A percentile compares a stretch with the other conserved stretches of the same genome.
Conservation (phyloP, 495 filamentous ascomycete species). For the Podospora australis region DNA sequence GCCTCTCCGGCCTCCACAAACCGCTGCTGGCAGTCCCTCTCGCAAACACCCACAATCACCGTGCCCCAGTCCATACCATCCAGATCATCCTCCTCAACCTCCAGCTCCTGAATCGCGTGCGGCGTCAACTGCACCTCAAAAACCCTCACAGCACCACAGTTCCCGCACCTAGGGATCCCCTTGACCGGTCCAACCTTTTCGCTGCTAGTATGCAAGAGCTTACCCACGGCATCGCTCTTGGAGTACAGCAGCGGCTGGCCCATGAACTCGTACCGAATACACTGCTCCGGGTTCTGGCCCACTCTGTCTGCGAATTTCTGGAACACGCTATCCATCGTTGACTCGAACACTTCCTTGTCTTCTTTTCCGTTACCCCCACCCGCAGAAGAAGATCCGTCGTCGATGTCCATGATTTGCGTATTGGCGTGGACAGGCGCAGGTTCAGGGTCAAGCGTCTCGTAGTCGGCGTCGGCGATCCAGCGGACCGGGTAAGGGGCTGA, state of each 20-base stretch:
- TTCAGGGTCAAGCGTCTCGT: slow-evolving; percentile 68
- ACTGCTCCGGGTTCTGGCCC: slow-evolving; percentile 87
- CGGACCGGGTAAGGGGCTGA: slow-evolving; percentile 66
- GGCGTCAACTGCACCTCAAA: slow-evolving; percentile 86
- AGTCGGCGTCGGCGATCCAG: slow-evolving; percentile 81
- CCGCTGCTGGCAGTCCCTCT: slow-evolving; percentile 28
- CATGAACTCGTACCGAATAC: slow-evolving; percentile 83
- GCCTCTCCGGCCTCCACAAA: slow-evolving; percentile 21
- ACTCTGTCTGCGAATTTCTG: slow-evolving; percentile 85
- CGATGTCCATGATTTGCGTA: slow-evolving; percentile 50
- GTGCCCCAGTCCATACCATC: slow-evolving; percentile 99
- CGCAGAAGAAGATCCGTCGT: slow-evolving; percentile 27
- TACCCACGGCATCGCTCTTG: slow-evolving; percentile 66
- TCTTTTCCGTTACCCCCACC: slow-evolving; percentile 53
- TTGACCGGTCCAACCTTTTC: slow-evolving; percentile 15
- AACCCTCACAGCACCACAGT: slow-evolving; percentile 67
- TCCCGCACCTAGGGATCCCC: slow-evolving; percentile 65
- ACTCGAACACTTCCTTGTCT: slow-evolving; percentile 78
- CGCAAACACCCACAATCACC: slow-evolving; percentile 82
- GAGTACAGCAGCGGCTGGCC: slow-evolving; percentile 78
- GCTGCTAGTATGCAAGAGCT: slow-evolving; percentile 37
- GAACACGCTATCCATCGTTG: slow-evolving; percentile 77
- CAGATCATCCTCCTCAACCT: slow-evolving; percentile 66
- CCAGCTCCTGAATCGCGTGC: slow-evolving; percentile 82
- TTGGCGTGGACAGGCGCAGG: slow-evolving; percentile 37